Conservation (phyloP, 2,329 filamentous ascomycete species). For the Alternaria sp. region DNA sequence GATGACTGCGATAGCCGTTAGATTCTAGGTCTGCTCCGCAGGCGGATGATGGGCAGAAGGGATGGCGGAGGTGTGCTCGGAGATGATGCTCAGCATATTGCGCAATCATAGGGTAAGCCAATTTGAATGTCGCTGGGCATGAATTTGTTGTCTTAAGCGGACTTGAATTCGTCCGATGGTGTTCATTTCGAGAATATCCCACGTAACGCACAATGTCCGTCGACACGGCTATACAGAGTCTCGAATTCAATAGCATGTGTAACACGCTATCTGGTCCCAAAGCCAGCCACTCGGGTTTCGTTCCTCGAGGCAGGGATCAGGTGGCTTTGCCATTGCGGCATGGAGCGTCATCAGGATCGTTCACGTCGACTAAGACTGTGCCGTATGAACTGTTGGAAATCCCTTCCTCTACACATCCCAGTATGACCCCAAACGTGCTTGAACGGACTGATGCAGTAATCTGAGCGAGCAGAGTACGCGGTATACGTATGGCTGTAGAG, state of each 20-base stretch:
- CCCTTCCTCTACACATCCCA: background rate
- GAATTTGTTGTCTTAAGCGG: background rate
- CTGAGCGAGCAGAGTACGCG: background rate
- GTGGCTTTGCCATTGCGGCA: background rate
- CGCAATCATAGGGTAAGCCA: background rate
- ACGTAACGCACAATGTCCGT: background rate
- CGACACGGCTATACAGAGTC: background rate
- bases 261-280: background rate
- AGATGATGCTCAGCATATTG: background rate
- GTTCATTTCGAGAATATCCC: background rate
- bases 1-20: conserved; percentile 4
- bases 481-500: background rate
- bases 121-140: background rate
- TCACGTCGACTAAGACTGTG: background rate
- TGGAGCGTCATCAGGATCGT: background rate
- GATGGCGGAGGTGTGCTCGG: background rate
- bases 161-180: background rate
- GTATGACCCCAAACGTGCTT: background rate
- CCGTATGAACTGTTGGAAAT: conserved; percentile 3
- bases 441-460: background rate
- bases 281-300: background rate
- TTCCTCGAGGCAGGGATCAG: background rate
- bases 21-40: background rate
- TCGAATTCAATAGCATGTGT: background rate
- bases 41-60: background rate